Conservation (phyloP, 2,329 filamentous ascomycete species). For the Escovopsis sp. region DNA sequence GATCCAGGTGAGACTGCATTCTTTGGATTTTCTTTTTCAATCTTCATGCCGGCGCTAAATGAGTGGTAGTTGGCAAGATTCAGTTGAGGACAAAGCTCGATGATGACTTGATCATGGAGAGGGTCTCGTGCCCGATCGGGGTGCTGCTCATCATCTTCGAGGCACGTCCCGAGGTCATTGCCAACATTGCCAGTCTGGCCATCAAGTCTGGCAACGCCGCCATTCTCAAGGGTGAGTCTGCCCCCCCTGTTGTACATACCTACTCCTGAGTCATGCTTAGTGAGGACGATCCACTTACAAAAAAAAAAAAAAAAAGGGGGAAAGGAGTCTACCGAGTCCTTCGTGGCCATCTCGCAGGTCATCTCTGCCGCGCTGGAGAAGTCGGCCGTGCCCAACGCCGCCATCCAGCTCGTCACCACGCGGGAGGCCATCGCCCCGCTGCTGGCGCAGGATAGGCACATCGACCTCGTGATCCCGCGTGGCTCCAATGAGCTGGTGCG, state of each 20-base stretch:
- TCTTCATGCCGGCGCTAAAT: not conserved
- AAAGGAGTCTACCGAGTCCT: constrained; percentile 92
- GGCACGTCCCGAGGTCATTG: constrained; percentile 92
- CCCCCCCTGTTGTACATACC: not conserved
- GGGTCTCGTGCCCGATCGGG: constrained; percentile 86
- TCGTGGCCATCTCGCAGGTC: constrained; percentile 73
- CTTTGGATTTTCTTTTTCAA: not conserved
- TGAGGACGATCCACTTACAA: not conserved
- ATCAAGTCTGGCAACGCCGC: constrained; percentile 96
- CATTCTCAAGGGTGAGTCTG: constrained; percentile 63
- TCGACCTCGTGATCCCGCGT: constrained; percentile 89
- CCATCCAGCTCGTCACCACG: constrained; percentile 87
- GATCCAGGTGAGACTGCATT: constrained; percentile 57
- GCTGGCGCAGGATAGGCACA: constrained; percentile 70
- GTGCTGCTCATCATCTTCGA: constrained; percentile 98
- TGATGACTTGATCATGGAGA: constrained; percentile 70
- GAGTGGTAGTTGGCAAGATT: constrained; percentile 58
- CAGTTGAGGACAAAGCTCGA: constrained; percentile 76
- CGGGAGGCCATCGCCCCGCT: constrained; percentile 80
- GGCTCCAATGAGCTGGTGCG: constrained; percentile 82
- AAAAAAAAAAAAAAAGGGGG: constrained; percentile 44
- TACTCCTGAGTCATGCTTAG: not conserved
- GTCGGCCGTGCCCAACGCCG: constrained; percentile 67
- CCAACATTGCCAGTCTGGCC: constrained; percentile 89
- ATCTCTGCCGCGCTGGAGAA: constrained; percentile 63